Percentiles rank a stretch among this genome's conserved stretches.
phyloP scores from a whole-genome alignment of 345 rosid species.

The Alliaria petiolata region DNA sequence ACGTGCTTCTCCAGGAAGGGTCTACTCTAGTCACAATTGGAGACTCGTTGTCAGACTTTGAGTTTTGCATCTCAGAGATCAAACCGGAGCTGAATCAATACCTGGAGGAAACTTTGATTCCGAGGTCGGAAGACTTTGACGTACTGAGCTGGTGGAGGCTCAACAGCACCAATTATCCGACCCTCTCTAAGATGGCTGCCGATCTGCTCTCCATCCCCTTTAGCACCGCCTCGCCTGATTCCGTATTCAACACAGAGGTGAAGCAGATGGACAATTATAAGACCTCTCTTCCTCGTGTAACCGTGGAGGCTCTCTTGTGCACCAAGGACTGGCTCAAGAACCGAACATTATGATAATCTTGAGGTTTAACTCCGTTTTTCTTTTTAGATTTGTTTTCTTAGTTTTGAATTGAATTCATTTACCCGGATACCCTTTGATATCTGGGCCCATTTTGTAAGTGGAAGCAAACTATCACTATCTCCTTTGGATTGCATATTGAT shows the following conservation, averaged over 20 bases:
- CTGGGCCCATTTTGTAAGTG: constrained; percentile 56
- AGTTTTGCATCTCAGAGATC: constrained; percentile 53
- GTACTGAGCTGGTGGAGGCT: constrained; percentile 79
- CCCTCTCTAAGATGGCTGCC: constrained; percentile 68
- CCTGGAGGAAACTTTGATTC: constrained; percentile 52
- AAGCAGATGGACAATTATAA: constrained; percentile 61
- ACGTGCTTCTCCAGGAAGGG: constrained; percentile 37
- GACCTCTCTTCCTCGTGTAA: constrained; percentile 54
- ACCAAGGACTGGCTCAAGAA: constrained; percentile 61
- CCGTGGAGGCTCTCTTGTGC: constrained; percentile 76
- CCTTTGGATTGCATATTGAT: constrained; percentile 83
- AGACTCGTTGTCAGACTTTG: constrained; percentile 52
- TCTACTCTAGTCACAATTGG: constrained; percentile 44
- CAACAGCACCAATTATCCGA: constrained; percentile 57
- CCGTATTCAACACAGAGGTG: constrained; percentile 45
- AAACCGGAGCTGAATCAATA: constrained; percentile 74
- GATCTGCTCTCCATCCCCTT: constrained; percentile 59
- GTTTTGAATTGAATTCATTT: background rate
- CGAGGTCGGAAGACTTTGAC: constrained; percentile 58
- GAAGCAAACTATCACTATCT: constrained; percentile 70
- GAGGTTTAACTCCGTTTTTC: background rate
- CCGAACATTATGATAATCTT: background rate
- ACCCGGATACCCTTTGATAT: constrained; percentile 48
- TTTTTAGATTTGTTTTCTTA: background rate
- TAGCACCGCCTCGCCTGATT: constrained; percentile 39